Base-by-base conservation (phyloP, 73 alveolate genomes). In the Uronychia binucleata region DNA sequence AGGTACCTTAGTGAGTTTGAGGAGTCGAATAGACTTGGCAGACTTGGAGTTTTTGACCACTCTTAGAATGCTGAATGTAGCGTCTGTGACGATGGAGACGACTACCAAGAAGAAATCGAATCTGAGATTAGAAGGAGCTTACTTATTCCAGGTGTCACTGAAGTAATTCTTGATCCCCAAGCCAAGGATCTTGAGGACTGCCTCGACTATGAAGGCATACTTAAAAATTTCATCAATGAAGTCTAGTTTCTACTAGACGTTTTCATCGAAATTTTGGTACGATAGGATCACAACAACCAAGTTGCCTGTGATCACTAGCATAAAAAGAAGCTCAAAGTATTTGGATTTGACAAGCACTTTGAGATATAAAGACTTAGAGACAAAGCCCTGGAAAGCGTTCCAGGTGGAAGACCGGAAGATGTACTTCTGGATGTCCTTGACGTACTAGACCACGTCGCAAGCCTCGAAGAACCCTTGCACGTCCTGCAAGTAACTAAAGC, bases 31-130 rank as follows among this genome's bases (percentile, higher is more conserved):
- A 25, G 75, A 26, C 31, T 79, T 79, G 33, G 84, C 67, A 0
- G 84, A 31, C 32, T 29, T 34, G 1, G 58, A 30, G 57, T 58
- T 79, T 79, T 34, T 79, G 14, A 75, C 46, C 13, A 58, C 31
- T 35, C 34, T 79, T 26, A 79, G 26, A 30, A 79, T 11, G 28
- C 59, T 46, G 59, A 79, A 28, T 13, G 86, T 57, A 28, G 58
- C 77, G 28, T 57, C 58, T 59, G 33, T 60, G 46, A 92, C 81
- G 26, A 95, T 75, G 11, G 98, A 93, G 14, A 96, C 92, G 28
- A 93, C 84, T 0, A 95, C 98, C 29, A 96, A 94, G 81, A 95
- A 85, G 84, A 96, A 96, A 79, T 96, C 99, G 86, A 96, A 96
- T n/a, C n/a, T n/a, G n/a, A n/a, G n/a, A n/a, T n/a, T n/a, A n/a